Conservation (phyloP, 2,329 filamentous ascomycete species). For the Colletotrichum destructivum region DNA sequence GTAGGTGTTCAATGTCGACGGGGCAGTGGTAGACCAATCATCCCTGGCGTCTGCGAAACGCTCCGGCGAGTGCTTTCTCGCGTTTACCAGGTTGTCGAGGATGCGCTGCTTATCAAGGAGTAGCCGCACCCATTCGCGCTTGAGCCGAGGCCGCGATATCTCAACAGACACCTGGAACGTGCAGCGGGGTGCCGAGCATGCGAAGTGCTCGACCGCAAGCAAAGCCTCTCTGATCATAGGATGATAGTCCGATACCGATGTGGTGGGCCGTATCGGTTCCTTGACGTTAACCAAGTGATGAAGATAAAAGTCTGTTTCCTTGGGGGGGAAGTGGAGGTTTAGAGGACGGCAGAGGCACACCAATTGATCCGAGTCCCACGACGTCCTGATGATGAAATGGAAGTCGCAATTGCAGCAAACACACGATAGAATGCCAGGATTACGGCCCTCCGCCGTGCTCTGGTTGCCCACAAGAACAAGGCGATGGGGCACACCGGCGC, state of each 20-base stretch:
- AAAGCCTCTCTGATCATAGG: slow-evolving; percentile 51
- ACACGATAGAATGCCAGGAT: slow-evolving; percentile 51
- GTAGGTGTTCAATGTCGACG: slow-evolving; percentile 65
- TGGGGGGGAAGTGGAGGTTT: slow-evolving; percentile 21
- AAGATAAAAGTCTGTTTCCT: slow-evolving; percentile 31
- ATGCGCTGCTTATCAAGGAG: slow-evolving; percentile 64
- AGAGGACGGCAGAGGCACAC: slow-evolving; percentile 49
- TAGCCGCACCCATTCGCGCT: slow-evolving; percentile 57
- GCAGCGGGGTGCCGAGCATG: slow-evolving; percentile 60
- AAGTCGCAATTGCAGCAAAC: slow-evolving; percentile 59
- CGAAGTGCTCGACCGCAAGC: slow-evolving; percentile 35
- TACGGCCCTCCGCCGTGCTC: slow-evolving; percentile 48
- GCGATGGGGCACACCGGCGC: slow-evolving; percentile 49
- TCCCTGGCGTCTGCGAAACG: slow-evolving; percentile 62
- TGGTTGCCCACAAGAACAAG: slow-evolving; percentile 55
- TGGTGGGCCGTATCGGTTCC: not conserved
- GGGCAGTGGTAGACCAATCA: slow-evolving; percentile 57
- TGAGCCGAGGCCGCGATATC: slow-evolving; percentile 65
- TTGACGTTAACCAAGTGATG: slow-evolving; percentile 38
- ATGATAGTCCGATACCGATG: slow-evolving; percentile 18
- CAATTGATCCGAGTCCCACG: slow-evolving; percentile 50
- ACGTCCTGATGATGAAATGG: slow-evolving; percentile 58
- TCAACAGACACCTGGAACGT: slow-evolving; percentile 62
- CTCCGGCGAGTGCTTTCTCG: slow-evolving; percentile 61
- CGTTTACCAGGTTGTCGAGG: slow-evolving; percentile 54